Base-by-base conservation (phyloP, 306 rosid species). In the Aeschynomene evenia region DNA sequence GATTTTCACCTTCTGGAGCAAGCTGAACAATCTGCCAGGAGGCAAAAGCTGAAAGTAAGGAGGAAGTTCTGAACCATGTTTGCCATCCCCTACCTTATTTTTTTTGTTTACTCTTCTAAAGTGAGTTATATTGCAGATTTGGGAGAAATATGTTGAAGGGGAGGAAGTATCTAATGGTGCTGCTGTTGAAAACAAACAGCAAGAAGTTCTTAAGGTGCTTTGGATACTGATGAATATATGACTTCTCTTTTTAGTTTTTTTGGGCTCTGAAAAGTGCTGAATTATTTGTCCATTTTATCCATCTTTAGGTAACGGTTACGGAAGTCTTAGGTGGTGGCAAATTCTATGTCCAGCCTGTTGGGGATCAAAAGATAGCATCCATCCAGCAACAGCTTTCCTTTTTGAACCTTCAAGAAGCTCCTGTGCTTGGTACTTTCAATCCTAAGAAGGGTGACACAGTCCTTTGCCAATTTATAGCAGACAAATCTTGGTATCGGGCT, bases 71-170 rank as follows among this genome's bases (percentile, higher is more conserved):
- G 4, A 19, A 64, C 43, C 19, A 14, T 67, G 28, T 16, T 24
- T 6, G 15, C 21, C 33, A 34, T 53, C 65, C 4, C 57, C 43
- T 9, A 46, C 65, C 45, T 46, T 29, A 26, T 64, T 48, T 7
- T 63, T 52, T 49, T 74, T 18, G 60, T 57, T 57, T n/a, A 23
- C 18, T 51, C 24, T 71, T 65, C 79, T 83, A 49, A 82, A 33
- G 31, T 37, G 39, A 22, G 63, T 43, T 22, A 19, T 68, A 13
- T 72, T 80, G 72, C 85, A 90, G 97, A 88, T 90, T 19, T 90
- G 97, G 97, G 92, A 90, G 80, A 90, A 84, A 64, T 90, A 79
- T 62, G 92, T 90, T 45, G 97, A 90, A 80, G 95, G 97, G 70
- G 92, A 88, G 76, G 88, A 82, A 78, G 95, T 84, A 19, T 60